These are phyloP conservation scores for Cercis canadensis DNA, from an alignment of 306 rosid genomes.

Conservation along the genomic window DNA sequence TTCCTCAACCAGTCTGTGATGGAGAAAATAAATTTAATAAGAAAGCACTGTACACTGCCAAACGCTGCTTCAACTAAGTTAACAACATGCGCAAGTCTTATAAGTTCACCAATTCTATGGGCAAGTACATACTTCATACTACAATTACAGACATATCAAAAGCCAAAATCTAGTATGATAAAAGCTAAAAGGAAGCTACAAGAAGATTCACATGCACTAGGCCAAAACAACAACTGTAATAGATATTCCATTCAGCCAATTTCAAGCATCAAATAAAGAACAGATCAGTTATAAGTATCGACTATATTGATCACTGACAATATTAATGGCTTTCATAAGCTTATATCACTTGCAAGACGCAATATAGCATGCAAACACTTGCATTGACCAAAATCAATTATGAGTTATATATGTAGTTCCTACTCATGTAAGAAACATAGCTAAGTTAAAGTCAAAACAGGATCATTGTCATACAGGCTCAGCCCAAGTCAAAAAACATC, in stretches of 20 bases:
- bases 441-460: neutral
- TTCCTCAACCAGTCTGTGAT: slow-evolving; percentile 82
- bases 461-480: neutral
- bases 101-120: neutral
- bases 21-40: slow-evolving; percentile 17
- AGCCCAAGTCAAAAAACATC: slow-evolving; percentile 1
- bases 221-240: too few species aligned
- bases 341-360: neutral
- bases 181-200: too few species aligned
- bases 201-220: too few species aligned
- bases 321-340: neutral
- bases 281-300: too few species aligned
- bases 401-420: neutral
- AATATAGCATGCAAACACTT: neutral
- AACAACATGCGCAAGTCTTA: neutral
- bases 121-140: neutral
- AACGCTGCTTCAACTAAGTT: neutral
- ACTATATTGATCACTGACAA: too few species aligned
- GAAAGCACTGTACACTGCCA: neutral
- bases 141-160: neutral
- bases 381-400: neutral
- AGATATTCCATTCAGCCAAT: too few species aligned
- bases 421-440: neutral
- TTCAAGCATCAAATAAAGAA: too few species aligned
- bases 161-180: neutral